Percentiles rank a stretch among this genome's conserved stretches.
These are phyloP conservation scores for Poteriospumella lacustris DNA, from an alignment of 108 stramenopile species.

Conservation along the genomic window DNA sequence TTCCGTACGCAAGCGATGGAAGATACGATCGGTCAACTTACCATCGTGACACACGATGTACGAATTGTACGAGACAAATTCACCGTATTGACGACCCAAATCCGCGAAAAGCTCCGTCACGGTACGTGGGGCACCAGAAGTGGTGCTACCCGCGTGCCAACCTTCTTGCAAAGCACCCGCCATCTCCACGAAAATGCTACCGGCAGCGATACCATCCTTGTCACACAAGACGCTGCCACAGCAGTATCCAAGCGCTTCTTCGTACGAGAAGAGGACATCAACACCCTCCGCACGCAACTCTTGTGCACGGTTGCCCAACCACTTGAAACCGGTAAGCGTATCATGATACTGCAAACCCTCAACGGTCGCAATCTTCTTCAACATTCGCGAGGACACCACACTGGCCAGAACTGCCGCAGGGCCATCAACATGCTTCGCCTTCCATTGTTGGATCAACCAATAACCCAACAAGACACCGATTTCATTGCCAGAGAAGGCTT, in stretches of 20 bases:
- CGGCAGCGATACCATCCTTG: conserved; percentile 57
- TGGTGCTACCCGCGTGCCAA: conserved; percentile 35
- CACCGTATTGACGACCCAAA: conserved; percentile 78
- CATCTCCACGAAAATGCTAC: conserved; percentile 70
- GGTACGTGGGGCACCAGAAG: conserved; percentile 10
- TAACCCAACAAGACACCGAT: conserved; percentile 80
- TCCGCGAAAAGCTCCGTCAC: conserved; percentile 61
- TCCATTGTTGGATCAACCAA: conserved; percentile 77
- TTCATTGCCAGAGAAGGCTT: conserved; percentile 87
- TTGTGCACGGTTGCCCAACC: conserved; percentile 71
- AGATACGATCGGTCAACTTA: conserved; percentile 62
- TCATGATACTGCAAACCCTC: conserved; percentile 89
- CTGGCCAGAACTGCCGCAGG: conserved; percentile 82
- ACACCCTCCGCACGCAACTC: conserved; percentile 66
- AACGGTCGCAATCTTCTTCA: conserved; percentile 65
- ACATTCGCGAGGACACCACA: conserved; percentile 86
- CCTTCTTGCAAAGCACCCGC: conserved; percentile 56
- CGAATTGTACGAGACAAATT: conserved; percentile 77
- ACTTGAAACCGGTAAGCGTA: conserved; percentile 92
- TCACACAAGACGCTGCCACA: conserved; percentile 79
- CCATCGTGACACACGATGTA: conserved; percentile 80
- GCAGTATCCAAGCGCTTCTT: conserved; percentile 93
- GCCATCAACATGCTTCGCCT: conserved; percentile 34
- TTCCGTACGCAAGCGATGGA: conserved; percentile 60
- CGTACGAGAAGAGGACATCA: conserved; percentile 75